Conservation (phyloP, 2,329 filamentous ascomycete genomes). For the Albophoma yamanashiensis region DNA sequence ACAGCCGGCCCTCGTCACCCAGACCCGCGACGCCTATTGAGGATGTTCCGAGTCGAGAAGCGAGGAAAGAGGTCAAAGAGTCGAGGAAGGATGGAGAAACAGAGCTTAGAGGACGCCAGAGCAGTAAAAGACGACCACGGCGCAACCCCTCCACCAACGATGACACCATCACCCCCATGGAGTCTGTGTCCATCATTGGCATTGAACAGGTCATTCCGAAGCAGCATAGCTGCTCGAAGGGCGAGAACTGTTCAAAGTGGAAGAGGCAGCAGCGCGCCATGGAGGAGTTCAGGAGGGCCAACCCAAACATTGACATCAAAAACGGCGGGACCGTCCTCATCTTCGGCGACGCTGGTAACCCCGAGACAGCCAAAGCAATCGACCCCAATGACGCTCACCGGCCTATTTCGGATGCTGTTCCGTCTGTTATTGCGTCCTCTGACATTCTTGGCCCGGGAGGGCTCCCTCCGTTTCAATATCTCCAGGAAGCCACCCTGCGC, state of each 20-base stretch:
- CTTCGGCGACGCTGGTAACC: slow-evolving; percentile 69
- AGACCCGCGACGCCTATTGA: slow-evolving; percentile 50
- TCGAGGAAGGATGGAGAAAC: slow-evolving; percentile 25
- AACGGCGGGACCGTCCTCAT: slow-evolving; percentile 62
- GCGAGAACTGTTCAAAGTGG: slow-evolving; percentile 76
- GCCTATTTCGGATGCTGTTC: slow-evolving; percentile 63
- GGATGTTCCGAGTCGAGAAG: slow-evolving; percentile 42
- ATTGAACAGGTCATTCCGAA: slow-evolving; percentile 85
- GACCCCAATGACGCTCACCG: slow-evolving; percentile 47
- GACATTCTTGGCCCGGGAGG: slow-evolving; percentile 69
- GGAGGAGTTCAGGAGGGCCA: slow-evolving; percentile 62
- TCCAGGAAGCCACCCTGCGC: slow-evolving; percentile 65
- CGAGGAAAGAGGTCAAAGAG: slow-evolving; percentile 36
- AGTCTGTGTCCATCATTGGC: slow-evolving; percentile 83
- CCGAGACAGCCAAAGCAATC: slow-evolving; percentile 48
- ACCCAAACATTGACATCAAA: slow-evolving; percentile 50
- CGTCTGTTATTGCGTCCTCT: slow-evolving; percentile 82
- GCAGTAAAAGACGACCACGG: slow-evolving; percentile 27
- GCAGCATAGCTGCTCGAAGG: slow-evolving; percentile 75
- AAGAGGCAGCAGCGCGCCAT: slow-evolving; percentile 70
- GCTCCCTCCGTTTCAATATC: slow-evolving; percentile 52
- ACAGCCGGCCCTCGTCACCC: slow-evolving; percentile 39
- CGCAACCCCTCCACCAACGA: slow-evolving; percentile 36
- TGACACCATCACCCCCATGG: slow-evolving; percentile 64
- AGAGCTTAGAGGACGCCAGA: slow-evolving; percentile 24